These are phyloP conservation scores for Yamadazyma scolyti DNA, from an alignment of 805 yeast genomes.

Conservation along the genomic window DNA sequence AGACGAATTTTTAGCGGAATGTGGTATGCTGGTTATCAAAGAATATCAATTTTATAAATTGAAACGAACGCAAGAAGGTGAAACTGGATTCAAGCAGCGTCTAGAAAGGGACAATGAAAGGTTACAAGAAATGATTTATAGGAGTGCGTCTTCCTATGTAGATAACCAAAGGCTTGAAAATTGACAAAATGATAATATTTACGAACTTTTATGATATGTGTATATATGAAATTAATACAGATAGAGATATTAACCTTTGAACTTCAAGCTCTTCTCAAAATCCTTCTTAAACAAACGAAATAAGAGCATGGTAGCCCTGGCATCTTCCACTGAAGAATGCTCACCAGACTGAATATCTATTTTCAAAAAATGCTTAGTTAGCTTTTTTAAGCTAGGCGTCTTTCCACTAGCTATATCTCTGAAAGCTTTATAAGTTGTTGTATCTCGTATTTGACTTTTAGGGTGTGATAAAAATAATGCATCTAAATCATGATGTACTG, in stretches of 20 bases:
- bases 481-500: slow-evolving; percentile 73
- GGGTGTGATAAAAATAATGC: slow-evolving; percentile 70
- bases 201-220: slow-evolving; percentile 1
- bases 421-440: slow-evolving; percentile 60
- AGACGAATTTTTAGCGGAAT: slow-evolving; percentile 14
- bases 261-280: slow-evolving; percentile 42
- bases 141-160: slow-evolving; percentile 32
- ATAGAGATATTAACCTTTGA: not conserved
- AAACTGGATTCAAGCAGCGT: slow-evolving; percentile 11
- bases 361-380: slow-evolving; percentile 54
- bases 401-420: slow-evolving; percentile 60
- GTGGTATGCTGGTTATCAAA: slow-evolving; percentile 8
- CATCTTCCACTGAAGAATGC: slow-evolving; percentile 90
- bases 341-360: slow-evolving; percentile 66
- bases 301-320: slow-evolving; percentile 81
- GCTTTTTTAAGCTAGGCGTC: slow-evolving; percentile 68
- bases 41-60: slow-evolving; percentile 10
- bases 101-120: slow-evolving; percentile 16
- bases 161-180: slow-evolving; percentile 34
- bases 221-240: too few species aligned
- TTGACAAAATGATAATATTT: slow-evolving; percentile 8
- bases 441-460: slow-evolving; percentile 61
- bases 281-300: slow-evolving; percentile 60
- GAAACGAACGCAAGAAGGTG: slow-evolving; percentile 6
- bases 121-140: slow-evolving; percentile 32